Base-by-base conservation (phyloP, 2,329 filamentous ascomycete species). In the Clonostachys rhizophaga region DNA sequence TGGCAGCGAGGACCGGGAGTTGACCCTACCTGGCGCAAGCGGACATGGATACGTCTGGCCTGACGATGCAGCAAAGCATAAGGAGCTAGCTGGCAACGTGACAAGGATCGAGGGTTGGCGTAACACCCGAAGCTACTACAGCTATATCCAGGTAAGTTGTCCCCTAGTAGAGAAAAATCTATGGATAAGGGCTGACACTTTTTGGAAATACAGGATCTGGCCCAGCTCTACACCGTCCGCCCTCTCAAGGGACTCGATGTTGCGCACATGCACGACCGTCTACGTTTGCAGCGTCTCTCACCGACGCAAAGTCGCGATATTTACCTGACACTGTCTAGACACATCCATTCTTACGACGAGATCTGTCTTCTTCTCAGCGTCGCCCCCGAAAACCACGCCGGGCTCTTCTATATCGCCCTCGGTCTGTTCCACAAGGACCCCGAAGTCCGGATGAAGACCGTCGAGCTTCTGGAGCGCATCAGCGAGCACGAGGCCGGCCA, bases 31-130 rank as follows among this genome's bases (percentile, higher is more conserved):
- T 5, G 78, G 78, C 5, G 75, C 88, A 12, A 79, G 79, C 12
- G 92, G 92, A 0, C 94, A 97, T 62, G 94, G 94, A 39, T 97
- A 95, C 62, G 92, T 99, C 34, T 99, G 94, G 94, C 71, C 86
- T 4, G 89, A 96, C 57, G 90, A 96, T 47, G 72, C 75, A 39
- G 78, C 86, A 8, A 92, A 90, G 66, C 79, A 87, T 57, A 86
- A 85, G 57, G 94, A 99, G 67, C 79, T 99, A 36, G 88, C 91
- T 14, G 92, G 91, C 4, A 96, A 95, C 51, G 90, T 94, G 42
- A 90, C 89, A 48, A 80, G 94, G 48, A 95, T 99, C 51, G 94
- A 99, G 70, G 94, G 92, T 48, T 99, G 94, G 94, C 84, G 94
- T 55, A 95, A 90, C 53, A 97, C 94, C 2, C 79, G 94, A 50